Conservation (phyloP, 1,139 yeast species). For the Pichia sp. region DNA sequence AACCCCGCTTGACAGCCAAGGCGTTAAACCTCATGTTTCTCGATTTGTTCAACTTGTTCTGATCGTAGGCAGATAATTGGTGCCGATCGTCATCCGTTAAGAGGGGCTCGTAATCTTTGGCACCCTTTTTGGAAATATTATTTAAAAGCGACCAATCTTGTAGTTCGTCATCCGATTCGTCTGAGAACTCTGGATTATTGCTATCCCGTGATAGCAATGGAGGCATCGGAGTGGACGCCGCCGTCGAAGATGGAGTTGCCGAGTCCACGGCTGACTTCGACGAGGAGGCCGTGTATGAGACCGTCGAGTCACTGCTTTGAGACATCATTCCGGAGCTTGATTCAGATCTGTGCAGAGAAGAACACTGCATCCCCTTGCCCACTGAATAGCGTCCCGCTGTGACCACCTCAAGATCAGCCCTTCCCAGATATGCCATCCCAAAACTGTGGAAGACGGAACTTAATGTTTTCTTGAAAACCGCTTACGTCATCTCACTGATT, state of each 20-base stretch:
- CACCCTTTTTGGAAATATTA: constrained; percentile 51
- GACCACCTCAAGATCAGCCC: not conserved
- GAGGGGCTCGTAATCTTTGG: constrained; percentile 76
- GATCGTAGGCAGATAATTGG: constrained; percentile 67
- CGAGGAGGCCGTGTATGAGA: not conserved
- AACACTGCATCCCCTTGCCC: not conserved
- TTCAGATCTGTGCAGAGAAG: not conserved
- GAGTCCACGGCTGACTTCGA: not conserved
- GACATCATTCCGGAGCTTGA: not conserved
- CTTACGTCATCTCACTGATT: not conserved
- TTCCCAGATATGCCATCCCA: not conserved
- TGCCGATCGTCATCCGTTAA: constrained; percentile 11
- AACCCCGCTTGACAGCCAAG: constrained; percentile 52
- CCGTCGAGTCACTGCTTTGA: not conserved
- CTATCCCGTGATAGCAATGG: constrained; percentile 8
- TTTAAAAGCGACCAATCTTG: constrained; percentile 63
- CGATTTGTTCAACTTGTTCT: constrained; percentile 47
- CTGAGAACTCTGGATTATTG: constrained; percentile 15
- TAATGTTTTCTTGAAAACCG: not conserved
- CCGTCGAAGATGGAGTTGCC: constrained; percentile 4
- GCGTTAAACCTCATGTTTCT: constrained; percentile 73
- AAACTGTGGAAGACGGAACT: not conserved
- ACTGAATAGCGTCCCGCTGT: not conserved
- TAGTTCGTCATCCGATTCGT: constrained; percentile 55
- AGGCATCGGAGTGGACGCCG: constrained; percentile 9